Percentiles rank a stretch among this genome's conserved stretches.
Evolutionary conservation across 2,329 filamentous ascomycete genomes (phyloP).

Genomic region (Alternaria triticimaculans): DNA sequence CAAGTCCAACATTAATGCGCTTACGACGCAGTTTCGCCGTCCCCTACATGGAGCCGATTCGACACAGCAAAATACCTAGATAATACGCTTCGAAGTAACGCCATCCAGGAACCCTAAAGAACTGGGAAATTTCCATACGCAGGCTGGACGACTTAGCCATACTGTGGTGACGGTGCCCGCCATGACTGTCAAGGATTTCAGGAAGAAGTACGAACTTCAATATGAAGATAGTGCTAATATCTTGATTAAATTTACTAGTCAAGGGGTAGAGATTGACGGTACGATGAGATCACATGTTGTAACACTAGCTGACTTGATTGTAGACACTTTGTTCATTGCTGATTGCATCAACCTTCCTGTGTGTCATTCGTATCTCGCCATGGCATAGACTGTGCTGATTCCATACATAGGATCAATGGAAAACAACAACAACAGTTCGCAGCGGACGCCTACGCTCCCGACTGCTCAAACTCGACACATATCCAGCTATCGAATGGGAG

Average conservation of each 20-base stretch:
- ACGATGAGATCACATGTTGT: neutral
- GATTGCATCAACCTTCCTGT: too few species aligned
- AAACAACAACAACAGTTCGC: too few species aligned
- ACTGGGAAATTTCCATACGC: too few species aligned
- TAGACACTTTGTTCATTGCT: too few species aligned
- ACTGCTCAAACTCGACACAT: neutral
- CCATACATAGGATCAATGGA: too few species aligned
- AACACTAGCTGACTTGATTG: too few species aligned
- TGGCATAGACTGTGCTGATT: too few species aligned
- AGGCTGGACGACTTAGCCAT: too few species aligned
- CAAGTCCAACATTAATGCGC: neutral
- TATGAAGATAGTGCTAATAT: too few species aligned
- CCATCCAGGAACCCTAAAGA: neutral
- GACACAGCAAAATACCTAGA: neutral
- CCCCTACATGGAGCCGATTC: neutral
- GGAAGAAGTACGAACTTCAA: neutral
- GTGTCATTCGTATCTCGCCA: too few species aligned
- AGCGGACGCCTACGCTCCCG: too few species aligned
- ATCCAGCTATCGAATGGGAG: neutral
- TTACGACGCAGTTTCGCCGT: neutral
- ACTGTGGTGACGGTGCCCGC: neutral
- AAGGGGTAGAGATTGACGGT: neutral
- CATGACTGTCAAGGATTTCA: neutral
- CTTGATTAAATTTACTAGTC: too few species aligned
- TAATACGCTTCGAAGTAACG: neutral